Percentiles rank a stretch among this genome's conserved stretches.
phyloP scores from a whole-genome alignment of 352 stramenopile species.

The Saprolegnia parasitica region DNA sequence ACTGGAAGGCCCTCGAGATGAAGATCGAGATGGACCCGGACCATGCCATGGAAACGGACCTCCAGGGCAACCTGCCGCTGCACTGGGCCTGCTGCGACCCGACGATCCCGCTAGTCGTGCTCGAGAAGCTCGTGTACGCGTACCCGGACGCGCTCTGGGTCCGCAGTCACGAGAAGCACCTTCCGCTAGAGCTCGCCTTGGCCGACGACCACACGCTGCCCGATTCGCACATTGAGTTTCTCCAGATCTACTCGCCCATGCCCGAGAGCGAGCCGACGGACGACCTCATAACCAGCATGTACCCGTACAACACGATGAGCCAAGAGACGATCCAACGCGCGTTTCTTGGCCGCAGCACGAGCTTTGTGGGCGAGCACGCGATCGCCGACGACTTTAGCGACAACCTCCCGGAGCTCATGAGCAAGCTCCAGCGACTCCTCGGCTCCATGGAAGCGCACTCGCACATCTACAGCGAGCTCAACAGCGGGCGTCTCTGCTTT shows the following conservation, averaged over 20 bases:
- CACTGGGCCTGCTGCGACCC: constrained; percentile 24
- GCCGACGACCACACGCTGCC: neutral
- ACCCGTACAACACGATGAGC: neutral
- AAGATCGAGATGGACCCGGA: constrained; percentile 7
- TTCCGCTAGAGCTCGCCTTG: constrained; percentile 9
- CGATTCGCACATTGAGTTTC: neutral
- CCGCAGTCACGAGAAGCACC: constrained; percentile 1
- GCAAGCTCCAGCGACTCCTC: constrained; percentile 52
- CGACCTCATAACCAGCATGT: neutral
- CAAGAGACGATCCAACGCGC: neutral
- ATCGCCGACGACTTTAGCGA: constrained; percentile 10
- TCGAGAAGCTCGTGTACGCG: constrained; percentile 5
- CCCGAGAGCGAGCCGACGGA: neutral
- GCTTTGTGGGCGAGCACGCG: constrained; percentile 7
- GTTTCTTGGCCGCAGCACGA: neutral
- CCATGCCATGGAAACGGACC: constrained; percentile 2
- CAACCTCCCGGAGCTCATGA: constrained; percentile 60
- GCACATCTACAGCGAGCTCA: constrained; percentile 52
- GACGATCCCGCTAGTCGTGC: neutral
- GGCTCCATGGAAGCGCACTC: constrained; percentile 62
- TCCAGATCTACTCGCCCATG: neutral
- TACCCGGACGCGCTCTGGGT: neutral
- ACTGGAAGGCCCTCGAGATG: constrained; percentile 12
- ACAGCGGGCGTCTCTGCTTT: constrained; percentile 34
- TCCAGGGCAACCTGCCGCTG: constrained; percentile 15